phyloP scores from a whole-genome alignment of 345 rosid genomes.

The Syzygium aqueum region DNA sequence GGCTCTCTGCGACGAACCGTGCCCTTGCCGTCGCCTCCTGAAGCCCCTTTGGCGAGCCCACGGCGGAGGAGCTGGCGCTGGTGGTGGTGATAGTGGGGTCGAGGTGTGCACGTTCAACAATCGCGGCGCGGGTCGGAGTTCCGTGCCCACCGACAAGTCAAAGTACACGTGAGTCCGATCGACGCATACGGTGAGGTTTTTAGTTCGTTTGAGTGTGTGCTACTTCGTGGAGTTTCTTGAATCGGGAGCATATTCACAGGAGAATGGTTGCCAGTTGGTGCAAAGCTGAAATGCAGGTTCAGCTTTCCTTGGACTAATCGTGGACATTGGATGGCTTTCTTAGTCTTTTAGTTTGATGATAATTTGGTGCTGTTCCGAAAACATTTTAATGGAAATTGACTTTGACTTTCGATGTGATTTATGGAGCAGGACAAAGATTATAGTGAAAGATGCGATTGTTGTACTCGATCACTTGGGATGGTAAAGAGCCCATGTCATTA shows the following conservation, averaged over 20 bases:
- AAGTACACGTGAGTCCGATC: slow-evolving; percentile 56
- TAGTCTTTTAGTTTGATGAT: neutral
- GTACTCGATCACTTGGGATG: slow-evolving; percentile 90
- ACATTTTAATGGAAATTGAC: neutral
- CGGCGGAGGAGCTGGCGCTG: neutral
- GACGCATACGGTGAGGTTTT: neutral
- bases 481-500: slow-evolving; percentile 71
- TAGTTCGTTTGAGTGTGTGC: neutral
- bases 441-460: slow-evolving; percentile 83
- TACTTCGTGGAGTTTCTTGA: neutral
- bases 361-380: neutral
- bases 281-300: neutral
- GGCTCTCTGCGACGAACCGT: no score
- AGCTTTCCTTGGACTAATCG: neutral
- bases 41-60: no score
- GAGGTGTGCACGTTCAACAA: slow-evolving; percentile 89
- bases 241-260: neutral
- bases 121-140: slow-evolving; percentile 93
- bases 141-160: slow-evolving; percentile 52
- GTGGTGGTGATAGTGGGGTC: slow-evolving; percentile 15
- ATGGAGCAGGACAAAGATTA: slow-evolving; percentile 51
- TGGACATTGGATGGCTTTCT: neutral
- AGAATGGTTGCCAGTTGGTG: neutral
- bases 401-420: neutral
- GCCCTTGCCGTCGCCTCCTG: no score